Evolutionary conservation across 345 rosid species (phyloP).

Genomic region (Syzygium jambos): DNA sequence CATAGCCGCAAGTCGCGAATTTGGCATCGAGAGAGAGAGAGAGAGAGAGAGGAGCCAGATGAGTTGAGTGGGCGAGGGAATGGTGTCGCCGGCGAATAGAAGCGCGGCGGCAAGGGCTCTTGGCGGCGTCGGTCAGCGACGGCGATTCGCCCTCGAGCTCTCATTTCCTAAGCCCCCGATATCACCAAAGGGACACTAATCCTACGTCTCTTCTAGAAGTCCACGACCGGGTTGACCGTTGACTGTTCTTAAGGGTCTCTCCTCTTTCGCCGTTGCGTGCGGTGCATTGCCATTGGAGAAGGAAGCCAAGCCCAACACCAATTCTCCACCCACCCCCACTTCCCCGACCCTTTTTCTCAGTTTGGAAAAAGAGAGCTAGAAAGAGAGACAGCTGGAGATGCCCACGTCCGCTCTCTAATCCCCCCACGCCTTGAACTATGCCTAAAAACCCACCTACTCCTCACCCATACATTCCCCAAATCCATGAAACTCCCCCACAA

Average conservation of each 20-base stretch:
- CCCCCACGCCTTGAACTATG: not conserved
- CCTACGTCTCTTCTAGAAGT: not conserved
- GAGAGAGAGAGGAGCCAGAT: not conserved
- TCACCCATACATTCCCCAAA: not conserved
- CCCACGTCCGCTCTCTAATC: not conserved
- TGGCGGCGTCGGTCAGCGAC: not conserved
- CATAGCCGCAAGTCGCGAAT: not conserved
- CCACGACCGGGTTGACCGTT: not conserved
- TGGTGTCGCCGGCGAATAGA: not conserved
- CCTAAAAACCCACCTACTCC: not conserved
- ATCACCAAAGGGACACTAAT: not conserved
- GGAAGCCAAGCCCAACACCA: not conserved
- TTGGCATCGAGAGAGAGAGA: not conserved
- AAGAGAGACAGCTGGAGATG: not conserved
- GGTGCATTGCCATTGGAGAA: not conserved
- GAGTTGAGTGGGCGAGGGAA: not conserved
- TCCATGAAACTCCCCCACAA: not conserved
- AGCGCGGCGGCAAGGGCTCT: not conserved
- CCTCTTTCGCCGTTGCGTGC: not conserved
- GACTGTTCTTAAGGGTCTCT: not conserved
- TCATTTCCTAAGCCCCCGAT: not conserved
- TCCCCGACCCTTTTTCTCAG: not conserved
- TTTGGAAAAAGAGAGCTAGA: not conserved
- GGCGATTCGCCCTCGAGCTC: rapidly evolving
- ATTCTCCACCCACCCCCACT: not conserved